These are phyloP conservation scores for Mortierella sp. DNA, from an alignment of 371 early-diverging fungal species.

Conservation along the genomic window DNA sequence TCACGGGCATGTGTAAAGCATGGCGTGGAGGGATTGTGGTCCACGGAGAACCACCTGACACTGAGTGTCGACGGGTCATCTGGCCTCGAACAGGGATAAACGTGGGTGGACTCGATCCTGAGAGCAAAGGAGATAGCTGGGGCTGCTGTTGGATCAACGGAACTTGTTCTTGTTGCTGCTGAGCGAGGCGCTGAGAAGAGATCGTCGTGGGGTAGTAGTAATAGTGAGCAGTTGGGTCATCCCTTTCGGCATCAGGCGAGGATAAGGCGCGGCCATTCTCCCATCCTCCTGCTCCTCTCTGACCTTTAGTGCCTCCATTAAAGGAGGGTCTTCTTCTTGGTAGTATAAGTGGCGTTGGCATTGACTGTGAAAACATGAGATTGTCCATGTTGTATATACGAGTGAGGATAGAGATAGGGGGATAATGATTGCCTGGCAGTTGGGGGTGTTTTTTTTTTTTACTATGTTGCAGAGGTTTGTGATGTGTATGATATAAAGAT, in stretches of 20 bases:
- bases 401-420: not conserved
- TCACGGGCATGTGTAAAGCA: constrained; percentile 53
- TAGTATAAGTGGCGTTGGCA: constrained; percentile 37
- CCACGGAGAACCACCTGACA: constrained; percentile 31
- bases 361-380: constrained; percentile 26
- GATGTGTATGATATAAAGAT: not conserved
- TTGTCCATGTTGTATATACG: constrained; percentile 21
- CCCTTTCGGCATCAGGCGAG: not conserved
- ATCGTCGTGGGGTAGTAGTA: not conserved
- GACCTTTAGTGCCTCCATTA: constrained; percentile 16
- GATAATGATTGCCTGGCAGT: not conserved
- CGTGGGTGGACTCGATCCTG: not conserved
- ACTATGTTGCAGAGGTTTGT: too few species aligned
- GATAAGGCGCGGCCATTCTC: not conserved
- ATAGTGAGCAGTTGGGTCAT: constrained; percentile 2
- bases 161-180: not conserved
- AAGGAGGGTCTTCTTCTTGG: constrained; percentile 42
- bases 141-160: not conserved
- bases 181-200: not conserved
- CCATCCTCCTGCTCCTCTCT: constrained; percentile 1
- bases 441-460: not conserved
- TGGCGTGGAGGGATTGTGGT: constrained; percentile 39
- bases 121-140: not conserved
- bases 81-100: constrained; percentile 14
- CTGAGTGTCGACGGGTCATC: constrained; percentile 38